Conservation (phyloP, 805 yeast genomes). For the Cyberlindnera meyerae region DNA sequence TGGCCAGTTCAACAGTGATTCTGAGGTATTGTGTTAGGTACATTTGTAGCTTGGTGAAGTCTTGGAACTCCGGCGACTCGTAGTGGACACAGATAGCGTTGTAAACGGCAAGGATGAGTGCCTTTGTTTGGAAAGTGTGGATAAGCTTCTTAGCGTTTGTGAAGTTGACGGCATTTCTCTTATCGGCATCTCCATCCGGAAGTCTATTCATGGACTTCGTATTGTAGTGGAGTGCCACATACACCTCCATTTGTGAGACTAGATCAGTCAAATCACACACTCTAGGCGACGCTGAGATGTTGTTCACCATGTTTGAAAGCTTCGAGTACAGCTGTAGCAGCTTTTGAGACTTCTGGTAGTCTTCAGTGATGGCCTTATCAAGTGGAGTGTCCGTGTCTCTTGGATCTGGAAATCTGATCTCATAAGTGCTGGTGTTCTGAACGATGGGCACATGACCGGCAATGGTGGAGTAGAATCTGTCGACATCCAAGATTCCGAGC, state of each 20-base stretch:
- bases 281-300: slow-evolving; percentile 13
- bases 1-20: slow-evolving; percentile 14
- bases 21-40: slow-evolving; percentile 4
- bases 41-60: slow-evolving; percentile 12
- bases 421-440: slow-evolving; percentile 15
- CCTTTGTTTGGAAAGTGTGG: slow-evolving; percentile 15
- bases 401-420: slow-evolving; percentile 15
- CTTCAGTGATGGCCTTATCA: slow-evolving; percentile 15
- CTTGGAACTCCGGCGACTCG: slow-evolving; percentile 14
- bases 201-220: slow-evolving; percentile 5
- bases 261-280: slow-evolving; percentile 15
- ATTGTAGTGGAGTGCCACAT: slow-evolving; percentile 16
- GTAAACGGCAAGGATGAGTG: slow-evolving; percentile 18
- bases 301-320: slow-evolving; percentile 20
- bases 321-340: slow-evolving; percentile 15
- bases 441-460: slow-evolving; percentile 22
- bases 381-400: slow-evolving; percentile 2
- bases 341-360: slow-evolving; percentile 16
- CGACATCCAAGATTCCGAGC: slow-evolving; percentile 24
- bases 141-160: slow-evolving; percentile 14
- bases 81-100: slow-evolving; percentile 18
- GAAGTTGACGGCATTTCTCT: slow-evolving; percentile 9
- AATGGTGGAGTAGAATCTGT: slow-evolving; percentile 17
- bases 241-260: slow-evolving; percentile 15
- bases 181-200: background rate